These are phyloP conservation scores for Pseudisothecium myosuroides DNA, from an alignment of 225 moss, liverwort and hornwort species.

Conservation along the genomic window DNA sequence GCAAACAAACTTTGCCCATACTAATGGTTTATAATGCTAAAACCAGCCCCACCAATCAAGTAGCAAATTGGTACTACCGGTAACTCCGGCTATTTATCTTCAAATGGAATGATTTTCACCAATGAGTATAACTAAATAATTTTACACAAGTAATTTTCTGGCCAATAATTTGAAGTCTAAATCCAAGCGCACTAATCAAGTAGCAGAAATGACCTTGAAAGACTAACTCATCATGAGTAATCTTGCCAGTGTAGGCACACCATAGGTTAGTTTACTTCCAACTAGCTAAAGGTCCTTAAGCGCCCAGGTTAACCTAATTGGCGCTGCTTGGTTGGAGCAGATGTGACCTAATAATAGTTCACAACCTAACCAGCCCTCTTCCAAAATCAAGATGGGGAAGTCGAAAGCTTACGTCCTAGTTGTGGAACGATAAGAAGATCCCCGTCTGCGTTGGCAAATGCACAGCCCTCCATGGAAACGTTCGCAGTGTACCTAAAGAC, in stretches of 20 bases:
- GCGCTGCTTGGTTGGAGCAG: not conserved
- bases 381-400: not conserved
- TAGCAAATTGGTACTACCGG: not conserved
- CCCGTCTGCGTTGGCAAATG: conserved; percentile 90
- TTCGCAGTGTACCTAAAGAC: conserved; percentile 67
- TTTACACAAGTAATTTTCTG: not conserved
- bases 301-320: not conserved
- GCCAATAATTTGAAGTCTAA: not conserved
- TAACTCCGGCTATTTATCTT: not conserved
- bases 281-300: not conserved
- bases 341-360: not conserved
- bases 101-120: not conserved
- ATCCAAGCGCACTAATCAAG: not conserved
- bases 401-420: conserved; percentile 63
- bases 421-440: conserved; percentile 87
- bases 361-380: not conserved
- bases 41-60: not conserved
- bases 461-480: conserved; percentile 69
- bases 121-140: not conserved
- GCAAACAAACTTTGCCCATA: not conserved
- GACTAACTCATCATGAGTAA: not conserved
- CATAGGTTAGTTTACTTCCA: not conserved
- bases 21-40: not conserved
- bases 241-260: not conserved
- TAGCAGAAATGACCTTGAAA: not conserved